Evolutionary conservation across 2,329 filamentous ascomycete genomes (phyloP).

Genomic region (Massarina eburnea): DNA sequence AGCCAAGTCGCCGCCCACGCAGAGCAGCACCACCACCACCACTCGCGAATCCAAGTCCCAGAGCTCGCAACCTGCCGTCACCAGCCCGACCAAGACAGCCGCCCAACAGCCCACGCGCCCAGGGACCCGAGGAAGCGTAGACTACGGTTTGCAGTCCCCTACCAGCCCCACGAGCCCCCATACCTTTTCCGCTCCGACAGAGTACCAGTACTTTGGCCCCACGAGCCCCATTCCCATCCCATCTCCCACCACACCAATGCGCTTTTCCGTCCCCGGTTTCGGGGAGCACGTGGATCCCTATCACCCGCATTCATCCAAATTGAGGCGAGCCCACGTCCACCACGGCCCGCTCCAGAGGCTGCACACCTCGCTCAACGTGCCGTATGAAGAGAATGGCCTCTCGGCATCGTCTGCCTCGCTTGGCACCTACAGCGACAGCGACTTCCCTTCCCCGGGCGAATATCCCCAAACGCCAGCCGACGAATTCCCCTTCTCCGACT

Average conservation of each 20-base stretch:
- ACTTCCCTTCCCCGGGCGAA: constrained; percentile 51
- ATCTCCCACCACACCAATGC: constrained; percentile 36
- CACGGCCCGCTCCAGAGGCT: constrained; percentile 46
- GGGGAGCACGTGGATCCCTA: constrained; percentile 43
- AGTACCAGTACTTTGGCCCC: constrained; percentile 40
- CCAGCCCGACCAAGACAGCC: constrained; percentile 17
- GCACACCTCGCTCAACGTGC: constrained; percentile 44
- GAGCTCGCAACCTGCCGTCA: constrained; percentile 24
- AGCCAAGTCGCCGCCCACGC: constrained; percentile 46
- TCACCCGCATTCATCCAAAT: constrained; percentile 38
- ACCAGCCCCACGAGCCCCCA: constrained; percentile 39
- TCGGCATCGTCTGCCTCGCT: constrained; percentile 51
- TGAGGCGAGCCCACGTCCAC: constrained; percentile 41
- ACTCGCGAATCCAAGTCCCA: constrained; percentile 31
- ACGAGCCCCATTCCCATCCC: constrained; percentile 46
- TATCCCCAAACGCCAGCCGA: constrained; percentile 51
- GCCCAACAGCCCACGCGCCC: constrained; percentile 23
- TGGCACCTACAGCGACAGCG: constrained; percentile 51
- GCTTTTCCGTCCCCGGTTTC: constrained; percentile 43
- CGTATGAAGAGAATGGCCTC: constrained; percentile 45
- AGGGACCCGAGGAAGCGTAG: constrained; percentile 33
- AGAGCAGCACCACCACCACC: constrained; percentile 19
- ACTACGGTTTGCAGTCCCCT: constrained; percentile 38
- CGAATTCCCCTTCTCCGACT: constrained; percentile 45
- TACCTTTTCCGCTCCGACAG: constrained; percentile 38